Conservation (phyloP, 23 red algal species). For the Gracilaria vermiculophylla region DNA sequence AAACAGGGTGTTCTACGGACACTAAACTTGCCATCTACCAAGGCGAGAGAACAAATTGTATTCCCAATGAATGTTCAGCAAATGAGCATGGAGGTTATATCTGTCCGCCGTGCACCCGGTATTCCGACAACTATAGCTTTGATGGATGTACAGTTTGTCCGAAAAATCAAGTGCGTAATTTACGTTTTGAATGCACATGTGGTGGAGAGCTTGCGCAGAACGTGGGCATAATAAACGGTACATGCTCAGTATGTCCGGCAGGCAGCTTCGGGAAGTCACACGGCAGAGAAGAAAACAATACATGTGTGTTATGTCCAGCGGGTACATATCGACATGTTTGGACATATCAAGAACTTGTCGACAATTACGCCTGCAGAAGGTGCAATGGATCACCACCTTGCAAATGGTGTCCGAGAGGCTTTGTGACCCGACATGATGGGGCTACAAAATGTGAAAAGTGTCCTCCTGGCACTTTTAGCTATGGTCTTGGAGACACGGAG, state of each 20-base stretch:
- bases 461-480: not conserved
- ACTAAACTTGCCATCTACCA: not conserved
- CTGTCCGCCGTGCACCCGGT: not conserved
- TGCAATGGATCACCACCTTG: not conserved
- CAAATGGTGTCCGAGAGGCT: not conserved
- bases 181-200: not conserved
- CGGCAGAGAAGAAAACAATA: not conserved
- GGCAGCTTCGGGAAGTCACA: not conserved
- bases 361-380: not conserved
- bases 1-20: not conserved
- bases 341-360: not conserved
- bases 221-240: not conserved
- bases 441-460: not conserved
- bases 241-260: not conserved
- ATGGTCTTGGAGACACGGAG: constrained; percentile 3
- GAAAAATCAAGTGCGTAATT: not conserved
- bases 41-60: not conserved
- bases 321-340: constrained; percentile 2
- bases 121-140: not conserved
- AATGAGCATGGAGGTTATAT: not conserved
- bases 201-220: not conserved
- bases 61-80: not conserved
- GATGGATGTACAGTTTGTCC: not conserved
- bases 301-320: not conserved
- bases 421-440: not conserved